Evolutionary conservation across 2,329 filamentous ascomycete species (phyloP), one percentile per base, ranked within the genome.

Genomic region (Colletotrichum shisoi): DNA sequence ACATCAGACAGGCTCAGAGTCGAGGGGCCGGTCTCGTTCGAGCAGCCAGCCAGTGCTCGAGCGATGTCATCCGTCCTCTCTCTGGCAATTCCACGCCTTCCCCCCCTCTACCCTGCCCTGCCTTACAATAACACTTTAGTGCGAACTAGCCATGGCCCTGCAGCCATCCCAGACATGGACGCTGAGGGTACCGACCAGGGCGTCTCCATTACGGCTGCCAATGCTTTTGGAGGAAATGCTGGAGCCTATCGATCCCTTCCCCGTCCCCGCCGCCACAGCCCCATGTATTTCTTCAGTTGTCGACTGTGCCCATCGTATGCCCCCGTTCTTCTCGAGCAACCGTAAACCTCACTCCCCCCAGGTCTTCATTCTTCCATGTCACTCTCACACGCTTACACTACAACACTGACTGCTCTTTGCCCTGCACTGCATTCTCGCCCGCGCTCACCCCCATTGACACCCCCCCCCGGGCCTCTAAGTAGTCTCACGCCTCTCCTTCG

Each of bases 171-270:
- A 57, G 59, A 61, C 61, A 67, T 61, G 64, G 64, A 54, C 64
- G 60, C 64, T 64, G 64, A 67, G 63, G 62, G 49, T 62, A 62
- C 63, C 44, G 42, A 49, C 64, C 48, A 17, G 64, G 63, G 60
- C 59, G 40, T 63, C 57, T 53, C 48, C 44, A 42, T 39, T 21
- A 21, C 49, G 48, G 49, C 64, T 67, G 49, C 64, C 64, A 67
- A 67, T 67, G 61, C 61, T 64, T 59, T 68, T 67, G 62, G 45
- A 57, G 56, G 44, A 68, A 68, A 68, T 68, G 66, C 66, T 68
- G 66, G 56, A 68, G 71, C 72, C 72, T 73, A 74, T 76, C 73
- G 73, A 76, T 74, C 71, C 71, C 73, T 72, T 69, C 70, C 71
- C 67, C 58, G 70, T 71, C 70, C 71, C 72, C 72, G 70, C 72